A percentile compares a stretch with the other conserved stretches of the same genome.
Conservation (phyloP, 768 basidiomycete genomes). For the Fomitopsis serialis region DNA sequence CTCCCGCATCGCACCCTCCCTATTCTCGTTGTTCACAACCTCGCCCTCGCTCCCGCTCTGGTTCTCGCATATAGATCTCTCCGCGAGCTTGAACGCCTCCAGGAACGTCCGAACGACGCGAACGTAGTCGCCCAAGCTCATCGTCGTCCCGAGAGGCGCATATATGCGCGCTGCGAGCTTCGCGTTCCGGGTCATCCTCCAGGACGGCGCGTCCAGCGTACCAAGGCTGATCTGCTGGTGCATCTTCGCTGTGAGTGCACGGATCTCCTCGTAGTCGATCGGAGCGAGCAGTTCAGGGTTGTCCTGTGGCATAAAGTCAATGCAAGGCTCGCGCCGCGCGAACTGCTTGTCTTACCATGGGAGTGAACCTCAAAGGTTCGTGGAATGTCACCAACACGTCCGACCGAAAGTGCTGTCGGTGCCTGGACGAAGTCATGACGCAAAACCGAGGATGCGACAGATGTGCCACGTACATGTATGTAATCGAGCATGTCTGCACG, state of each 20-base stretch:
- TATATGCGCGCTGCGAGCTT: constrained; percentile 80
- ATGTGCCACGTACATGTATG: constrained; percentile 57
- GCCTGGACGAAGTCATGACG: constrained; percentile 38
- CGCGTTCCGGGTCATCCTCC: constrained; percentile 69
- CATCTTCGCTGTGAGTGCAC: constrained; percentile 54
- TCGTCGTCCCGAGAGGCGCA: constrained; percentile 79
- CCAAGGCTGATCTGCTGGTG: constrained; percentile 68
- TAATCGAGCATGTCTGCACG: constrained; percentile 73
- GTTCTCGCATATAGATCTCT: constrained; percentile 7
- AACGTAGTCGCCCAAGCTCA: constrained; percentile 83
- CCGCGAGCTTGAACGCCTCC: constrained; percentile 58
- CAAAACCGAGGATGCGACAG: background rate
- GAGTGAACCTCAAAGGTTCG: constrained; percentile 57
- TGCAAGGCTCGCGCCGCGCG: background rate
- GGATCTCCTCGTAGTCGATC: constrained; percentile 56
- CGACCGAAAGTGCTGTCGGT: constrained; percentile 81
- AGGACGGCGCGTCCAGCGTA: constrained; percentile 81
- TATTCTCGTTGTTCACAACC: constrained; percentile 12
- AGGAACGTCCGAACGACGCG: constrained; percentile 71
- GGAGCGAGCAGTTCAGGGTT: constrained; percentile 71
- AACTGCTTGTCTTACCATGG: constrained; percentile 40
- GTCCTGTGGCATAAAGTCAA: constrained; percentile 33
- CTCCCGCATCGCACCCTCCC: constrained; percentile 15
- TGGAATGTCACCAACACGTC: constrained; percentile 85
- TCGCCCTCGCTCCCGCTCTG: constrained; percentile 14